These are phyloP conservation scores for Phytophthora hybrid DNA, from an alignment of 352 stramenopile genomes.

Conservation along the genomic window DNA sequence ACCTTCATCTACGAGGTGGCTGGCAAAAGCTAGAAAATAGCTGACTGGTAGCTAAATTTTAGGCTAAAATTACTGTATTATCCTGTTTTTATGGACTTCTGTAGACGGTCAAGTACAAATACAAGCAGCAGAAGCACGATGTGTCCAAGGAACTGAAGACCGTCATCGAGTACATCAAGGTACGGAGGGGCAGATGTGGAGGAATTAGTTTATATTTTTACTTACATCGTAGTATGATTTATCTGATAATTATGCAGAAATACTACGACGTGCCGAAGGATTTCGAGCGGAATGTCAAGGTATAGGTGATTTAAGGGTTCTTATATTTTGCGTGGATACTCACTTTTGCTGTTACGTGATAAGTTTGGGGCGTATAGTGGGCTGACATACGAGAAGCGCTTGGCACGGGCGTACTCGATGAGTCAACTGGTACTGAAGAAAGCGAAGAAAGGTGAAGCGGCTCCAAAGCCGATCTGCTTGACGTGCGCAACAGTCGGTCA, in stretches of 20 bases:
- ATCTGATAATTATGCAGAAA: conserved; percentile 36
- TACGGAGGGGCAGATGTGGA: conserved; percentile 5
- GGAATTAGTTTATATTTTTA: neutral
- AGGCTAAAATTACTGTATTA: neutral
- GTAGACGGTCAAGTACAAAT: conserved; percentile 65
- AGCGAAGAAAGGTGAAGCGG: conserved; percentile 16
- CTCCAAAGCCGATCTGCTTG: conserved; percentile 57
- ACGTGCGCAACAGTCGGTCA: conserved; percentile 61
- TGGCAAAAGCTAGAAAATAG: conserved; percentile 3
- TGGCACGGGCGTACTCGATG: conserved; percentile 69
- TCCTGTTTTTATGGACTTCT: neutral
- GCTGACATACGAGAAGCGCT: conserved; percentile 61
- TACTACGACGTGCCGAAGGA: conserved; percentile 56
- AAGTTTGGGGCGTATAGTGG: conserved; percentile 73
- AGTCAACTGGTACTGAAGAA: conserved; percentile 49
- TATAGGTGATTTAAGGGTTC: conserved; percentile 3
- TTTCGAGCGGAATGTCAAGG: conserved; percentile 61
- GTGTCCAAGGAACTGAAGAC: conserved; percentile 46
- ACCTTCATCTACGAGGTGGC: conserved; percentile 65
- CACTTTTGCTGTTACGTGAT: neutral
- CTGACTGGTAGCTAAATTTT: neutral
- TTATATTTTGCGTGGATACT: conserved; percentile 4
- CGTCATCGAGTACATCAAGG: conserved; percentile 64
- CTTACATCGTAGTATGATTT: neutral
- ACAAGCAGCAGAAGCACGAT: conserved; percentile 43